Base-by-base conservation (phyloP, 2,329 filamentous ascomycete species). In the Hymenoscyphus fraxineus region DNA sequence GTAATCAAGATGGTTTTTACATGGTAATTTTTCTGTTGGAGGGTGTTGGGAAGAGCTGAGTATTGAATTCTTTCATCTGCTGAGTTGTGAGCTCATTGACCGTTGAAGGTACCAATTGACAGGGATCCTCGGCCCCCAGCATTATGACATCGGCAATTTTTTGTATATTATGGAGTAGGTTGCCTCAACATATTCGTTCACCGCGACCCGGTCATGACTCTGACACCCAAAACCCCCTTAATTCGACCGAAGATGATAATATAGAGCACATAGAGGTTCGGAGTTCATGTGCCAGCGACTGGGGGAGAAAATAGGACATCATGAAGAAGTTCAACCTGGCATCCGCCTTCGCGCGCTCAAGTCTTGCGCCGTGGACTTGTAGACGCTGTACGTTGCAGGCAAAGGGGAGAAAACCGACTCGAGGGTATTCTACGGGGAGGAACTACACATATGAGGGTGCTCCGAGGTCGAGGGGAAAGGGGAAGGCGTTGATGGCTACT, bases 271-370 rank as follows among this genome's bases (percentile, higher is more conserved):
- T 22, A 51, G 7, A 0, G 2, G 44, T 27, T 16, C 22, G 44
- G n/a, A 51, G 22, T 12, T 10, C n/a, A 51, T 51, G 31, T 38
- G 54, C 27, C 31, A 15, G 6, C 32, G 22, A 41, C 16, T 22
- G n/a, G 12, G 35, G 22, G 47, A 56, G 35, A 31, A 27, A 27
- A 22, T 58, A 59, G 38, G 16, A 35, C 54, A 68, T 12, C 13
- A 75, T 74, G 73, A 73, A 71, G 58, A 69, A 67, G 38, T 60
- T 72, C 35, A 70, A 64, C 63, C 38, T 74, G 44, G 68, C 66
- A 59, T 65, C 67, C 22, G 55, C 64, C 2, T 59, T 65, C 16
- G 64, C 64, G 38, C 64, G 61, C 9, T 22, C 61, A 31, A 44
- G 39, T 56, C 58, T 41, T 60, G 56, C 32, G 51, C 59, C 64